Conservation (phyloP, 208 protist genomes). For the Leishmania lainsoni region DNA sequence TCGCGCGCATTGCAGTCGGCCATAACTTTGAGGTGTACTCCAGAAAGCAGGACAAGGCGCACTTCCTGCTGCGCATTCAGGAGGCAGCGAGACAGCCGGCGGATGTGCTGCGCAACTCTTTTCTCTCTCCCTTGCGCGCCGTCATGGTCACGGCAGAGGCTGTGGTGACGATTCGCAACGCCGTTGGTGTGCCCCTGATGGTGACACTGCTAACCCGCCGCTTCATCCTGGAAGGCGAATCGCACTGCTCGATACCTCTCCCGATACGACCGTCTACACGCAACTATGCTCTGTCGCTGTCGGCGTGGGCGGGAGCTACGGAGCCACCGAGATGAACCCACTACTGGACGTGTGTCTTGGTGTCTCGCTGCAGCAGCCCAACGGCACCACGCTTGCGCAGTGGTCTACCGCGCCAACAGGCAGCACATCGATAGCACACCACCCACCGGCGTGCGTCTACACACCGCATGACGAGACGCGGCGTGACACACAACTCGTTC, state of each 20-base stretch:
- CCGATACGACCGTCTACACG: conserved; percentile 41
- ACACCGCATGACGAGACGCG: conserved; percentile 14
- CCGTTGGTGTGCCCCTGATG: conserved; percentile 54
- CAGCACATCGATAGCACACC: conserved; percentile 2
- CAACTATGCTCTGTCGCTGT: conserved; percentile 39
- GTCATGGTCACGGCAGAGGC: conserved; percentile 40
- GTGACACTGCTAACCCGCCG: conserved; percentile 48
- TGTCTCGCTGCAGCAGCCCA: conserved; percentile 55
- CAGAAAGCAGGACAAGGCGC: conserved; percentile 28
- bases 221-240: conserved; percentile 21
- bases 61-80: conserved; percentile 52
- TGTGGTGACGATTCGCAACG: conserved; percentile 60
- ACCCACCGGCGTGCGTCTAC: conserved; percentile 42
- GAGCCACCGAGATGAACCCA: conserved; percentile 66
- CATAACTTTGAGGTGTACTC: conserved; percentile 32
- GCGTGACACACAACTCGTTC: conserved; percentile 30
- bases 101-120: conserved; percentile 21
- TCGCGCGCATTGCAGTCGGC: conserved; percentile 31
- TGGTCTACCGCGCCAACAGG: conserved; percentile 11
- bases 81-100: conserved; percentile 17
- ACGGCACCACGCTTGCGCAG: conserved; percentile 39
- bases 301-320: conserved; percentile 29
- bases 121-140: conserved; percentile 21
- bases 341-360: conserved; percentile 64
- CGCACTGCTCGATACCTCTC: conserved; percentile 35